These are phyloP conservation scores for Paraurostyla sp. DNA, from an alignment of 73 alveolate species.

Conservation along the genomic window DNA sequence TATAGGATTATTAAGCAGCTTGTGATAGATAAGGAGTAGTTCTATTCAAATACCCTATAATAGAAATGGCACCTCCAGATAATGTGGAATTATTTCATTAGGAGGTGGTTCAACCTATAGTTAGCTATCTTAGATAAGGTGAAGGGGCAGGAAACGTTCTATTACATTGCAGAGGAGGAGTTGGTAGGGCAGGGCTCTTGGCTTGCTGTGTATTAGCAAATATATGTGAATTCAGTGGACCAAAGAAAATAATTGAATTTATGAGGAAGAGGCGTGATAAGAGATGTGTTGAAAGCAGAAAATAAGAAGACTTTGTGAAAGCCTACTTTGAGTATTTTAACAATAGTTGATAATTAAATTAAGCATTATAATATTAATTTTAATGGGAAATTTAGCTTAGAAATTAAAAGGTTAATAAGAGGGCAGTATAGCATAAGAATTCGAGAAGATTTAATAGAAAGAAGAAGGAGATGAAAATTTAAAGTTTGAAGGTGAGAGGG, in stretches of 20 bases:
- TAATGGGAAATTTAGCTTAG: neutral
- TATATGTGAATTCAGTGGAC: slow-evolving; percentile 3
- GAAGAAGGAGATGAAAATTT: neutral
- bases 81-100: neutral
- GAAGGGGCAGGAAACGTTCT: slow-evolving; percentile 58
- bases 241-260: slow-evolving; percentile 30
- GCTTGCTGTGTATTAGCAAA: slow-evolving; percentile 70
- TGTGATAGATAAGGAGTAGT: slow-evolving; percentile 36
- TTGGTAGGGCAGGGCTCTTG: slow-evolving; percentile 84
- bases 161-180: slow-evolving; percentile 87
- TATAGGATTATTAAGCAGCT: slow-evolving; percentile 47
- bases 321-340: slow-evolving; percentile 8
- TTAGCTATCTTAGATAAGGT: slow-evolving; percentile 39
- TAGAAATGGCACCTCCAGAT: slow-evolving; percentile 83
- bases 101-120: slow-evolving; percentile 44
- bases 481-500: no score
- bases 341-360: neutral
- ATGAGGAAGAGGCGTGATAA: slow-evolving; percentile 70
- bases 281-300: slow-evolving; percentile 81
- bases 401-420: no score
- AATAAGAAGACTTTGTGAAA: slow-evolving; percentile 66
- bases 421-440: no score
- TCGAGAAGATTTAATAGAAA: neutral
- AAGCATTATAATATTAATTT: no score
- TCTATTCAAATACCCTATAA: slow-evolving; percentile 77